Evolutionary conservation across 768 basidiomycete species (phyloP), one percentile per base, ranked within the genome.

Genomic region (Leccinum rimulosum): DNA sequence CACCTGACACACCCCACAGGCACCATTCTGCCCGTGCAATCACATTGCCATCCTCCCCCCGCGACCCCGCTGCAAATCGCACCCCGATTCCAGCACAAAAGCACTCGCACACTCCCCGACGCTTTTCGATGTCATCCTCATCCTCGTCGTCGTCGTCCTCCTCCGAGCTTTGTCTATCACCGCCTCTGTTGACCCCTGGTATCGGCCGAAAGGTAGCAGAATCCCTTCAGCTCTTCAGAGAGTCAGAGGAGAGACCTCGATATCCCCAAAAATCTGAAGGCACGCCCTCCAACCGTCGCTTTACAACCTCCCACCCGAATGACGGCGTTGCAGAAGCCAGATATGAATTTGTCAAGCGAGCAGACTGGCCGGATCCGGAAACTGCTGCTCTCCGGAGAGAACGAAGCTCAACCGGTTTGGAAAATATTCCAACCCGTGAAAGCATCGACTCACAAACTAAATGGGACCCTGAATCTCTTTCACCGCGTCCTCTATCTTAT

Each of bases 321-420:
- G 76, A 78, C 30, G 81, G 84, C 59, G 84, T 89, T 48, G 81
- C 83, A 27, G 82, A 88, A 61, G 81, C 88, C 17, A 82, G 86
- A 67, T 91, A 85, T 68, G 84, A 91, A 76, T 91, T 91, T 65
- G 88, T 92, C 50, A 91, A 90, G 69, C 83, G 91, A 47, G 85
- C 91, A 15, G 91, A 89, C 63, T 92, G 91, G 91, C 89, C 88
- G 1, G 89, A 90, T 70, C 83, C 88, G 43, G 91, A 91, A 74
- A 77, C 83, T 6, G 87, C 85, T 56, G 87, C 86, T 19, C 76
- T 86, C 52, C 79, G 89, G 57, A 78, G 89, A 58, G 86, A 89
- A 68, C 84, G 81, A 71, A 91, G 89, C 67, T 76, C 80, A 36
- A 83, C 84, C 19, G 79, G 77, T 22, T 70, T 88, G 56, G 84